These are phyloP conservation scores for Primulina eburnea DNA, from an alignment of 257 asterid genomes.

Conservation along the genomic window DNA sequence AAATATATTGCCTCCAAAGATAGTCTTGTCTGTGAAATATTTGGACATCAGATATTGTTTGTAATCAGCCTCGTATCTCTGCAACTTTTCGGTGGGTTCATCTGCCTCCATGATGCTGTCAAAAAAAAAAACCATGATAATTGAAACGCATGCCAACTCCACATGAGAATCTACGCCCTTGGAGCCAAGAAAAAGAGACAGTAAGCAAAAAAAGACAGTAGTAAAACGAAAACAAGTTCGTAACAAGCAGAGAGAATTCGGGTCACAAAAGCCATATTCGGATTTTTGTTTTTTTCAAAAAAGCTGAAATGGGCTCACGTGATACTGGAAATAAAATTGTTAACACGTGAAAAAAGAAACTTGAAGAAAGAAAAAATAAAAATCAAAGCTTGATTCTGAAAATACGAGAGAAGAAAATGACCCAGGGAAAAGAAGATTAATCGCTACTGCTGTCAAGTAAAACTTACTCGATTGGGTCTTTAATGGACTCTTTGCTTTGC, in stretches of 20 bases:
- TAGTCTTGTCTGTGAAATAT: conserved; percentile 83
- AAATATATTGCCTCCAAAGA: conserved; percentile 81
- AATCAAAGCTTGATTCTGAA: background rate
- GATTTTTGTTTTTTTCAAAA: too few relatives aligned
- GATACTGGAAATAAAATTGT: too few relatives aligned
- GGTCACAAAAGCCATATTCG: background rate
- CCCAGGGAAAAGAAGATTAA: background rate
- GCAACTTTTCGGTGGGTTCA: conserved; percentile 50
- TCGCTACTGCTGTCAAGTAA: background rate
- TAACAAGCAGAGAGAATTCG: too few relatives aligned
- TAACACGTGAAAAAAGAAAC: too few relatives aligned
- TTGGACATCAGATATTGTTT: conserved; percentile 57
- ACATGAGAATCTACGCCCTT: too few relatives aligned
- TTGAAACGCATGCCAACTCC: conserved; percentile 9
- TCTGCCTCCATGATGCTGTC: conserved; percentile 34
- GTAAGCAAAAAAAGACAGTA: too few relatives aligned
- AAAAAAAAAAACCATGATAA: conserved; percentile 12
- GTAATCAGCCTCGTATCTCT: conserved; percentile 59
- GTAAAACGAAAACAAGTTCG: too few relatives aligned
- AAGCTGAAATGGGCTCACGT: too few relatives aligned
- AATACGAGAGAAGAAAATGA: background rate
- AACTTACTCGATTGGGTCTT: conserved; percentile 24
- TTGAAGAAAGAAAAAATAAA: background rate
- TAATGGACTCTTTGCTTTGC: conserved; percentile 3
- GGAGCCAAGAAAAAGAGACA: too few relatives aligned